A percentile compares a stretch with the other conserved stretches of the same genome.
Evolutionary conservation across 805 yeast genomes (phyloP).

Genomic region (Lipomyces kockii): DNA sequence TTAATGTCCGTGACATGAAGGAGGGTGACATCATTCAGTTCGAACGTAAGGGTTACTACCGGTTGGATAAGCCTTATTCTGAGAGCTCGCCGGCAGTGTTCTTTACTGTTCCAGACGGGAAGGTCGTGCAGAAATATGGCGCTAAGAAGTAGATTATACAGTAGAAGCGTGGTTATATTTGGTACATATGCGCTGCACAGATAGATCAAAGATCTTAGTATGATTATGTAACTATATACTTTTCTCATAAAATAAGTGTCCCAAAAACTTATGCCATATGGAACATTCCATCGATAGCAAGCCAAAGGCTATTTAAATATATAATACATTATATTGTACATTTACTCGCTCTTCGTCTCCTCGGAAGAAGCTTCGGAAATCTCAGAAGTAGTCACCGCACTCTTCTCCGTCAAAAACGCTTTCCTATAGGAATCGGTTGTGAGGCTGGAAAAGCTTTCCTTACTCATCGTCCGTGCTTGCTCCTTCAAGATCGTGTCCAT

Average conservation of each 20-base stretch:
- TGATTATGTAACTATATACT: slow-evolving; percentile 9
- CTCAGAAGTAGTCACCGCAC: background rate
- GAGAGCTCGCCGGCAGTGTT: slow-evolving; percentile 72
- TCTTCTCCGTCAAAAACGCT: slow-evolving; percentile 2
- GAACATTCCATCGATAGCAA: background rate
- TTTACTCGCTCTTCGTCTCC: slow-evolving; percentile 6
- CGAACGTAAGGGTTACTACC: slow-evolving; percentile 95
- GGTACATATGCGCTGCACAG: background rate
- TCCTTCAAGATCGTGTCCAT: background rate
- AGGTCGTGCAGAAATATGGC: slow-evolving; percentile 75
- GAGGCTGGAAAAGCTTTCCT: slow-evolving; percentile 12
- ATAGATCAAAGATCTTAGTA: background rate
- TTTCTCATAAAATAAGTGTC: background rate
- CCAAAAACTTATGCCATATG: background rate
- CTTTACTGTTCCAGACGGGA: slow-evolving; percentile 96
- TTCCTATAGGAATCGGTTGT: slow-evolving; percentile 9
- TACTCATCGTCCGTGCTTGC: slow-evolving; percentile 2
- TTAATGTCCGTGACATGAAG: slow-evolving; percentile 74
- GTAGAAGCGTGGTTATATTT: background rate
- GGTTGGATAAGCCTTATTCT: slow-evolving; percentile 63
- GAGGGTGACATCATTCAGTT: slow-evolving; percentile 90
- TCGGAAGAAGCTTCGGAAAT: slow-evolving; percentile 2
- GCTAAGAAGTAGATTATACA: slow-evolving; percentile 54
- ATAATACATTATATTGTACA: background rate
- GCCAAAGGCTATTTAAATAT: background rate